Conservation (phyloP, 2,329 filamentous ascomycete genomes). For the Calonectria leucothoes region DNA sequence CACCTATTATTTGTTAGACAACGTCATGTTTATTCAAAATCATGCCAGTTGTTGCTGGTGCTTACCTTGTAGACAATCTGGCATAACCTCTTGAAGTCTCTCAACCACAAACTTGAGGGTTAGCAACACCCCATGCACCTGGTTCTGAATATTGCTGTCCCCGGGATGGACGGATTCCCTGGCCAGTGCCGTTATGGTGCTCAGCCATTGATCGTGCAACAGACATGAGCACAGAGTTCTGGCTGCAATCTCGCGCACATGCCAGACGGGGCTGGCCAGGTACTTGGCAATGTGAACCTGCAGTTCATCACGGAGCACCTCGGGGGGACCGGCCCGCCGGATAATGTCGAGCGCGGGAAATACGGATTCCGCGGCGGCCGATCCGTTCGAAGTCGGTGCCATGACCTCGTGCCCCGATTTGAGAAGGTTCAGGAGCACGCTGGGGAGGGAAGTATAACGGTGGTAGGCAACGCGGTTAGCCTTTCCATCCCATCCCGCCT, state of each 20-base stretch:
- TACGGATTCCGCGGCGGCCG: constrained; percentile 73
- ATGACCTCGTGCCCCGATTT: constrained; percentile 61
- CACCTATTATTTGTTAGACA: constrained; percentile 38
- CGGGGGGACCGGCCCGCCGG: constrained; percentile 76
- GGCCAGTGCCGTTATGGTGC: constrained; percentile 52
- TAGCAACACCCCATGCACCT: constrained; percentile 69
- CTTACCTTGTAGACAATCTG: constrained; percentile 57
- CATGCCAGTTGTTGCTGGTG: background rate
- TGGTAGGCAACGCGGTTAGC: constrained; percentile 76
- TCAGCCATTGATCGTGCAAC: constrained; percentile 62
- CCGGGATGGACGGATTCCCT: constrained; percentile 38
- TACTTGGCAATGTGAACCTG: constrained; percentile 70
- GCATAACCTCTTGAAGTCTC: constrained; percentile 60
- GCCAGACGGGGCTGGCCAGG: constrained; percentile 79
- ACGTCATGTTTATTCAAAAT: background rate
- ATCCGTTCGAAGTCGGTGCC: constrained; percentile 48
- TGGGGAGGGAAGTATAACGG: constrained; percentile 74
- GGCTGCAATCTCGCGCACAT: constrained; percentile 84
- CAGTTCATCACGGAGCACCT: constrained; percentile 65
- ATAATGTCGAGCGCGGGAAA: constrained; percentile 88
- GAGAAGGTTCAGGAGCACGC: constrained; percentile 73
- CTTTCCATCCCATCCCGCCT: constrained; percentile 72
- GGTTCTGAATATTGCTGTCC: constrained; percentile 57
- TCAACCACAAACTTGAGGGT: constrained; percentile 68
- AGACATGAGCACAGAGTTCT: constrained; percentile 76